Percentiles rank a stretch among this genome's conserved stretches.
These are phyloP conservation scores for Ceratocystis ficicola DNA, from an alignment of 2,329 filamentous ascomycete genomes.

Conservation along the genomic window DNA sequence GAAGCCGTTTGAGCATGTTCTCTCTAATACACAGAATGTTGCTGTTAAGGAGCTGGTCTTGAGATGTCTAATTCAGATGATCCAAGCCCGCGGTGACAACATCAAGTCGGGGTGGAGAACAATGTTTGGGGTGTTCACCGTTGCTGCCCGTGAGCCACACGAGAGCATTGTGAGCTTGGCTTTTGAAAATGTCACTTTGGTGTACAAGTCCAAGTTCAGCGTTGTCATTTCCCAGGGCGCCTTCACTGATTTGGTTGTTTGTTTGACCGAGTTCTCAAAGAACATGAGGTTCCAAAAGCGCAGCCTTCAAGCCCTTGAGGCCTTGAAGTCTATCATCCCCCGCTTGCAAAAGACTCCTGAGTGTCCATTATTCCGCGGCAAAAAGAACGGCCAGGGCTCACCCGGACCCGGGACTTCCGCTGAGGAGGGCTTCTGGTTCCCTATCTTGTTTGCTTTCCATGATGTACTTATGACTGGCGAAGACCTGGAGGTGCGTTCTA, in stretches of 20 bases:
- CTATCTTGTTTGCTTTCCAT: slow-evolving; percentile 94
- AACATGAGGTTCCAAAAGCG: slow-evolving; percentile 99
- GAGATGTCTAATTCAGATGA: slow-evolving; percentile 96
- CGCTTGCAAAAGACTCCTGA: slow-evolving; percentile 94
- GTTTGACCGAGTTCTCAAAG: slow-evolving; percentile 95
- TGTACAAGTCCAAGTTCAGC: slow-evolving; percentile 91
- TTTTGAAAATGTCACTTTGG: slow-evolving; percentile 89
- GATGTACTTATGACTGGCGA: slow-evolving; percentile 98
- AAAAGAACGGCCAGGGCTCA: slow-evolving; percentile 27
- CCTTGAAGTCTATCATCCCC: slow-evolving; percentile 82
- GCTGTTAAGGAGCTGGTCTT: slow-evolving; percentile 96
- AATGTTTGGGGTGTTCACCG: slow-evolving; percentile 98
- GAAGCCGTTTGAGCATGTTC: slow-evolving; percentile 95
- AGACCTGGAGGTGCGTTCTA: slow-evolving; percentile 85
- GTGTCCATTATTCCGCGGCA: slow-evolving; percentile 69
- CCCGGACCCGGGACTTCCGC: slow-evolving; percentile 66
- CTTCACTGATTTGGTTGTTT: slow-evolving; percentile 92
- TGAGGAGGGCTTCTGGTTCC: slow-evolving; percentile 98
- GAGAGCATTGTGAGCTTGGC: slow-evolving; percentile 90
- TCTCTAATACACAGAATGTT: slow-evolving; percentile 81
- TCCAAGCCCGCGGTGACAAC: slow-evolving; percentile 89
- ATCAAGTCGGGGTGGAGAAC: slow-evolving; percentile 97
- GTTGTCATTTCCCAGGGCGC: slow-evolving; percentile 93
- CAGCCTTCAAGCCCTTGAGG: slow-evolving; percentile 88
- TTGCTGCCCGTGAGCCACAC: slow-evolving; percentile 83